phyloP scores from a whole-genome alignment of 2,329 filamentous ascomycete species.

The Pseudogymnoascus verrucosus region DNA sequence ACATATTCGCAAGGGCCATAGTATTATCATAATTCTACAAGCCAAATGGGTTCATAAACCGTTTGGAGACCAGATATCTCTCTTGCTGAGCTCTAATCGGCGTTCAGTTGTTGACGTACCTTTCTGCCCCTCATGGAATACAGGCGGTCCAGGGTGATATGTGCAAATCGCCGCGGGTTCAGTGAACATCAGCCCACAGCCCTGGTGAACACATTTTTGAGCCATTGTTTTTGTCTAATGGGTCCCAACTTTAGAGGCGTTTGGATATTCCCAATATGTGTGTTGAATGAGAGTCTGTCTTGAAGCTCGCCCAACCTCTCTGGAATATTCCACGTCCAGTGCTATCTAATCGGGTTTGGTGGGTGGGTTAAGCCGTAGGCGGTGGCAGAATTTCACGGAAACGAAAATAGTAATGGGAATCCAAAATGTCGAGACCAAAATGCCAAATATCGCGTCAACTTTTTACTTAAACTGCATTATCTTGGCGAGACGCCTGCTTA shows the following conservation, averaged over 20 bases:
- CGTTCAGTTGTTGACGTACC: constrained; percentile 47
- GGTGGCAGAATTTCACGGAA: constrained; percentile 1
- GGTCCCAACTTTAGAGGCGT: constrained; percentile 1
- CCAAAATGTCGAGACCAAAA: not conserved
- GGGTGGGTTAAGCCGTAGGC: not conserved
- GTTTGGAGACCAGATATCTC: not conserved
- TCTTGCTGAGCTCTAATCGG: not conserved
- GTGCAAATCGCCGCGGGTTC: constrained; percentile 75
- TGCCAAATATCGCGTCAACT: not conserved
- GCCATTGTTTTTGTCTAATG: constrained; percentile 24
- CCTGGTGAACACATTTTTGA: constrained; percentile 91
- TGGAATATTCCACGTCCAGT: constrained; percentile 8
- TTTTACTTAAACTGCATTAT: not conserved
- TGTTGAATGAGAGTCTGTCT: not conserved
- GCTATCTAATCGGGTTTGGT: constrained; percentile 7
- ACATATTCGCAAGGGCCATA: constrained; percentile 7
- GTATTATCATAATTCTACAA: constrained; percentile 13
- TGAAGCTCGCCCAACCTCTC: constrained; percentile 6
- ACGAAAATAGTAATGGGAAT: not conserved
- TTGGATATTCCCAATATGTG: not conserved
- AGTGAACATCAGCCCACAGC: constrained; percentile 82
- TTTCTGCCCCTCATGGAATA: constrained; percentile 98
- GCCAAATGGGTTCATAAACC: not conserved
- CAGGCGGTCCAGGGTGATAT: constrained; percentile 88
- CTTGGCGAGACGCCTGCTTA: not conserved